phyloP scores from a whole-genome alignment of 257 asterid genomes.

The Petunia secreta region DNA sequence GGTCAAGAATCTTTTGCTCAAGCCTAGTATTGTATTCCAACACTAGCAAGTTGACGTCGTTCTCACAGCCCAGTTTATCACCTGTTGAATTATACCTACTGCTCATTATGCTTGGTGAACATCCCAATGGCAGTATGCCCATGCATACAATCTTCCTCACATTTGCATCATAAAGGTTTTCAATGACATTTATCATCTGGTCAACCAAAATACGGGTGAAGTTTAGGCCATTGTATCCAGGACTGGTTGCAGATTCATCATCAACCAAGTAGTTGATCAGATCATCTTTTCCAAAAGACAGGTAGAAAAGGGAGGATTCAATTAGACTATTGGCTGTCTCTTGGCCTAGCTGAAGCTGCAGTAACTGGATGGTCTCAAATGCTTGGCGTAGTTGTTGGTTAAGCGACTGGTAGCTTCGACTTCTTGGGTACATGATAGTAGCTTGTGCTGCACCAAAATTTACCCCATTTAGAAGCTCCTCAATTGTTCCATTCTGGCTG shows the following conservation, averaged over 20 bases:
- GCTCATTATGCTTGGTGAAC: slow-evolving; percentile 48
- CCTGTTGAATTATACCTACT: slow-evolving; percentile 29
- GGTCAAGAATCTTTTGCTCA: slow-evolving; percentile 48
- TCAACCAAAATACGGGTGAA: slow-evolving; percentile 46
- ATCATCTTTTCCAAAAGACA: slow-evolving; percentile 70
- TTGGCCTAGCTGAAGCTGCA: slow-evolving; percentile 66
- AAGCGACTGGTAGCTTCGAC: slow-evolving; percentile 58
- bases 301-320: slow-evolving; percentile 61
- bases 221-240: background rate
- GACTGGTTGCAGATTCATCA: slow-evolving; percentile 29
- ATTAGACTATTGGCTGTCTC: slow-evolving; percentile 43
- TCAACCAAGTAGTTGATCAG: slow-evolving; percentile 43
- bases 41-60: slow-evolving; percentile 53
- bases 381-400: slow-evolving; percentile 69
- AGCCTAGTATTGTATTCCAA: slow-evolving; percentile 52
- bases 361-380: slow-evolving; percentile 55
- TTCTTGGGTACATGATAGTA: slow-evolving; percentile 49
- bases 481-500: slow-evolving; percentile 61
- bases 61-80: slow-evolving; percentile 39
- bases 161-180: slow-evolving; percentile 47
- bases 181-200: slow-evolving; percentile 55
- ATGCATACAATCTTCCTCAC: slow-evolving; percentile 62
- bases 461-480: slow-evolving; percentile 44
- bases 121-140: slow-evolving; percentile 70
- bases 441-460: slow-evolving; percentile 69